phyloP scores from a whole-genome alignment of 176 grass and related monocot species.

The Triticum urartu region DNA sequence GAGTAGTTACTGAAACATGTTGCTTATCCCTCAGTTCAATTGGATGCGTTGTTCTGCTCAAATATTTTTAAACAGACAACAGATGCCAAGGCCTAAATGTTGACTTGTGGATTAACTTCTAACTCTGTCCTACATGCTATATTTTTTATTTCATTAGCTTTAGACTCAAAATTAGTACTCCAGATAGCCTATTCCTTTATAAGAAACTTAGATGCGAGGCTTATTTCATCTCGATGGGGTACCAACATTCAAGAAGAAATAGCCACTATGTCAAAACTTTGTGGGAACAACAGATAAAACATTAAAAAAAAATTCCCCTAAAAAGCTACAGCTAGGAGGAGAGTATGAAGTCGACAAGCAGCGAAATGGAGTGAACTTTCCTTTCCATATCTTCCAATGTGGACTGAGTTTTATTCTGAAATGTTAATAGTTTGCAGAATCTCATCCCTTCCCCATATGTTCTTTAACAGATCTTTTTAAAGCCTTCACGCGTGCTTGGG shows the following conservation, averaged over 20 bases:
- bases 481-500: background rate
- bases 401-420: background rate
- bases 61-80: background rate
- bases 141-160: background rate
- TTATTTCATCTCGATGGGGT: background rate
- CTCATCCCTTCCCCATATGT: background rate
- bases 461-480: background rate
- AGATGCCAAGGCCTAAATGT: background rate
- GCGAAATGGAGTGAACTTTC: background rate
- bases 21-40: background rate
- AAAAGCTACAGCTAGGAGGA: background rate
- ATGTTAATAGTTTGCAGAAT: background rate
- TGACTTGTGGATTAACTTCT: constrained; percentile 3
- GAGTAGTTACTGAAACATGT: background rate
- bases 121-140: background rate
- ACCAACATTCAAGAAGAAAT: background rate
- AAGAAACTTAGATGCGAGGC: background rate
- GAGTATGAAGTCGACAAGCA: background rate
- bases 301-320: background rate
- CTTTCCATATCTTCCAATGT: background rate
- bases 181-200: background rate
- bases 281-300: background rate
- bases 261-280: background rate
- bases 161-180: background rate
- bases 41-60: background rate